Percentiles rank a stretch among this genome's conserved stretches.
Evolutionary conservation across 768 basidiomycete genomes (phyloP).

Genomic region (Sporobolomyces roseus): DNA sequence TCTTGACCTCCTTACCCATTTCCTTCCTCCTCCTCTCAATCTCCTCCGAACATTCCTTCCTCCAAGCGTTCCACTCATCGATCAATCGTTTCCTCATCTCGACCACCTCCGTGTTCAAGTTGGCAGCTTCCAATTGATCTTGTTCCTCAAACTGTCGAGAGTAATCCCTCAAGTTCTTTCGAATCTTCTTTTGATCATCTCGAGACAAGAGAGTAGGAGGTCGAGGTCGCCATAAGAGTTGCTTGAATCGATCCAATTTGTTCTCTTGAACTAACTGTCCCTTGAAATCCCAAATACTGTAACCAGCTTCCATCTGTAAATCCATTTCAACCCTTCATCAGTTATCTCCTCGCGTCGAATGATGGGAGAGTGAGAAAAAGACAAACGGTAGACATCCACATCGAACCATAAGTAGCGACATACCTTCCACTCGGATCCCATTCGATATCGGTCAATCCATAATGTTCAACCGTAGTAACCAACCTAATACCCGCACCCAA

Average conservation of each 20-base stretch:
- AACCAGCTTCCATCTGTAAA: conserved; percentile 89
- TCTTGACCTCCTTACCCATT: conserved; percentile 45
- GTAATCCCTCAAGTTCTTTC: conserved; percentile 85
- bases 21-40: conserved; percentile 57
- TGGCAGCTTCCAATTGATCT: conserved; percentile 90
- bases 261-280: conserved; percentile 83
- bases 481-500: conserved; percentile 83
- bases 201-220: conserved; percentile 78
- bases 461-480: conserved; percentile 84
- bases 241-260: conserved; percentile 91
- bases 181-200: conserved; percentile 79
- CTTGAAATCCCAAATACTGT: conserved; percentile 94
- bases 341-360: conserved; percentile 15
- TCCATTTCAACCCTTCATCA: conserved; percentile 19
- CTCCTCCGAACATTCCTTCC: conserved; percentile 65
- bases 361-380: conserved; percentile 8
- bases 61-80: conserved; percentile 99
- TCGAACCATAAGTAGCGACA: conserved; percentile 85
- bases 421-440: conserved; percentile 98
- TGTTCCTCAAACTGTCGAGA: conserved; percentile 91
- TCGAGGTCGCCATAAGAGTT: conserved; percentile 97
- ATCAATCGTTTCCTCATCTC: conserved; percentile 84
- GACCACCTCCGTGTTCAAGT: conserved; percentile 86
- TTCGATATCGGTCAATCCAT: conserved; percentile 93
- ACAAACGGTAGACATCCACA: conserved; percentile 87